Evolutionary conservation across 768 basidiomycete genomes (phyloP), one percentile per base, ranked within the genome.

Genomic region (Thelephora ganbajun): DNA sequence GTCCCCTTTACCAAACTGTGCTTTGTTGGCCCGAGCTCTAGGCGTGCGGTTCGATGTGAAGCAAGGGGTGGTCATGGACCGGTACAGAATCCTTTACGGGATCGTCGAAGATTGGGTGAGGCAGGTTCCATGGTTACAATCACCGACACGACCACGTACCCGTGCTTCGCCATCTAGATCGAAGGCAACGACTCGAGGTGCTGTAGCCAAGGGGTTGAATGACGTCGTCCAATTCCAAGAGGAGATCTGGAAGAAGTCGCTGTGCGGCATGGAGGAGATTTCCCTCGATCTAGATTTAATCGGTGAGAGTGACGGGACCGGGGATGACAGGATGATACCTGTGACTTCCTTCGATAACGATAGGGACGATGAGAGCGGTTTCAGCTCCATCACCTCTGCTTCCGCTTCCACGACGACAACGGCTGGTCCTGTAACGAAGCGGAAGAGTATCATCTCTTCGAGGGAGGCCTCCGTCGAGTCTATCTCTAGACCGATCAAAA

Each of bases 111-210:
- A 69, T 48, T 77, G 76, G 70, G 73, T 78, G 22, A 66, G 71
- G 44, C 71, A 74, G n/a, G 68, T 89, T 2, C 82, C 83, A 4
- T 90, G 86, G 87, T 66, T 87, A 11, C 71, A 77, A 51, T 71
- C 75, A 42, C 79, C 78, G 51, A 61, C 67, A 11, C 53, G 50
- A 43, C 51, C 61, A 46, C 52, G 60, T 54, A 61, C 71, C 63
- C 52, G 50, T 33, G 44, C 48, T 18, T 43, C 58, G 19, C 61
- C 64, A 41, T 74, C 79, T 0, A 70, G 78, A 11, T 73, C 80
- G 13, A 80, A 77, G 56, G 63, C 75, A 36, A 63, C 80, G 11
- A 80, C 79, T 58, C 71, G 83, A n/a, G 18, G 39, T 22, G 59
- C 68, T 33, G 61, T 83, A 44, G 77, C 82, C 46, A 73, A 74